Conservation (phyloP, 2,329 filamentous ascomycete species). For the Neoascochyta sp. region DNA sequence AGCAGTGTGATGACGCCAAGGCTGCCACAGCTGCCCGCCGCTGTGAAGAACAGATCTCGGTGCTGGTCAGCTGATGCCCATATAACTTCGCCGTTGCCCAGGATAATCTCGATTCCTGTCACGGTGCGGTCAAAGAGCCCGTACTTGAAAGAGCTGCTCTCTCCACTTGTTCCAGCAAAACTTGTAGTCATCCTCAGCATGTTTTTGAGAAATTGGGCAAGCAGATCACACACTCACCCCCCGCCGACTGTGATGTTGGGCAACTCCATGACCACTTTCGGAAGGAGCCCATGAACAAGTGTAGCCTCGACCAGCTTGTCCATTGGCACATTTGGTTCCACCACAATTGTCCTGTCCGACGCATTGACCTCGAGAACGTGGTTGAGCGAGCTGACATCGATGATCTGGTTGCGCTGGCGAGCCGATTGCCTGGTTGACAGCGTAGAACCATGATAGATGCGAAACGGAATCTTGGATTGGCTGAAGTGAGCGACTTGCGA, state of each 20-base stretch:
- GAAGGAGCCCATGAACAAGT: conserved; percentile 54
- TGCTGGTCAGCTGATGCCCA: conserved; percentile 45
- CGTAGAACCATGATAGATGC: conserved; percentile 57
- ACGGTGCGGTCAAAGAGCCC: conserved; percentile 65
- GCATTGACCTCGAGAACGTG: conserved; percentile 46
- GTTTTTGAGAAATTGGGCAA: no score
- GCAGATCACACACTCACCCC: conserved; percentile 43
- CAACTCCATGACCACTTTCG: conserved; percentile 67
- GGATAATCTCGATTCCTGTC: conserved; percentile 60
- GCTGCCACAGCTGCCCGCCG: conserved; percentile 58
- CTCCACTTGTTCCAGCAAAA: conserved; percentile 63
- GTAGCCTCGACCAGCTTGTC: conserved; percentile 59
- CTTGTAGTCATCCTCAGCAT: no score
- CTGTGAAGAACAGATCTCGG: conserved; percentile 56
- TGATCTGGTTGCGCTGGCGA: conserved; percentile 40
- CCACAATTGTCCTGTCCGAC: conserved; percentile 46
- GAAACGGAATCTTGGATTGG: conserved; percentile 46
- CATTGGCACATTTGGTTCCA: conserved; percentile 69
- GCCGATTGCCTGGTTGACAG: conserved; percentile 50
- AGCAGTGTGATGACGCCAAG: conserved; percentile 60
- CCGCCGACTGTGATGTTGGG: conserved; percentile 67
- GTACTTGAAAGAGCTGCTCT: conserved; percentile 63
- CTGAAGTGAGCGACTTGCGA: conserved; percentile 44
- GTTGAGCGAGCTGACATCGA: conserved; percentile 50
- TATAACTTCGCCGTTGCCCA: conserved; percentile 56